Base-by-base conservation (phyloP, 805 yeast genomes). In the Limtongozyma cylindracea region DNA sequence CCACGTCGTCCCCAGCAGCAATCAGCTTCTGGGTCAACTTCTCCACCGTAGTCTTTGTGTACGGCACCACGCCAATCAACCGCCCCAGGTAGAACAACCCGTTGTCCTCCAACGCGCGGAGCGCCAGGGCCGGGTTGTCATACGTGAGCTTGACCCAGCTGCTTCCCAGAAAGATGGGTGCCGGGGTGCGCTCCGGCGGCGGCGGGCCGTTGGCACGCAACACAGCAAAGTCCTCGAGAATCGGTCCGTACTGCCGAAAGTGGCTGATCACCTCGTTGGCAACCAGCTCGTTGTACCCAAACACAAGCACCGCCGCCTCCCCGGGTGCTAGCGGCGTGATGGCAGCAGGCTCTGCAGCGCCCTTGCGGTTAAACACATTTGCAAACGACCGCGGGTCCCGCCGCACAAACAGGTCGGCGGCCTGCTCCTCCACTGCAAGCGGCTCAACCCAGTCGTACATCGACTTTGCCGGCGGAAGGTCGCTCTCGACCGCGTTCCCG, bases 121-220 rank as follows among this genome's bases (percentile, higher is more conserved):
- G 41, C 3, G 92, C 94, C 7, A 82, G 58, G 2, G 69, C 49
- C 6, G 72, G 61, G 26, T 67, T 69, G 25, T 66, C 71, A 41
- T 64, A 88, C 3, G 95, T 82, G 24, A 84, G 39, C 37, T 80
- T 74, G n/a, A 82, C 66, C 96, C 96, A 84, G 18, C 76, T 67
- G 20, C 65, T 60, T 1, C 96, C 96, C 8, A 82, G 59, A 42
- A 64, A 73, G 6, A 84, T 69, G 3, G 94, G 91, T n/a, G n/a
- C n/a, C 25, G 27, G 27, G 8, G 29, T 12, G 4, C 17, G 22
- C 11, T 17, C 18, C 11, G n/a, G 4, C 6, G 6, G 25, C 22
- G 30, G 30, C 4, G 31, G 26, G 4, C 34, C 34, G 1, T 29
- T 21, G n/a, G 31, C 20, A 5, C 30, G 23, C 12, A 29, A 8